Evolutionary conservation across 305 asterid species (phyloP), one percentile per base, ranked within the genome.

Genomic region (Fraxinus dipetala): DNA sequence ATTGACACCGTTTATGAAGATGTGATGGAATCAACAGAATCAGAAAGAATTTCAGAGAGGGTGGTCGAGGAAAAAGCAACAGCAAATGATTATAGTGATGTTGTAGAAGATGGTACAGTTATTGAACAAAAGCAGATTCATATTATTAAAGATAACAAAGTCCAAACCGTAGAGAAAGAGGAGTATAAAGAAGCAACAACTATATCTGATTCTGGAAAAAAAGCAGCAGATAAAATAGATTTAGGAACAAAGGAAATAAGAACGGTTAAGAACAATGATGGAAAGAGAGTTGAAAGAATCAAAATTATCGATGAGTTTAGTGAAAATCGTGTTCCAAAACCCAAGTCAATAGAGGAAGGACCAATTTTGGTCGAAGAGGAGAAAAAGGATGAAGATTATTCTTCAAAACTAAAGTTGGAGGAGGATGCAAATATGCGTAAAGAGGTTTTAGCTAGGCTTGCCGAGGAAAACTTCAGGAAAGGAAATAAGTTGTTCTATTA

Each of bases 401-500:
- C 86, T 85, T 86, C 86, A 72, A 88, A 86, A 86, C 84, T 91
- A 76, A 93, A 89, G 83, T 81, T 92, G 89, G 98, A 92, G 86
- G 85, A 86, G 81, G 94, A 93, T 85, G 91, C 85, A 79, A 85
- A 82, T 72, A 79, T 85, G 76, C 91, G 74, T 31, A 82, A 85
- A 78, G 92, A 88, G 79, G 88, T 87, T n/a, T 70, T 94, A 36
- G 88, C 86, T 82, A 92, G 87, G 88, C 96, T 96, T 82, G 91
- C 97, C 1, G 91, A 88, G 87, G 92, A 91, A 85, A 92, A 88
- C 79, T 85, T 90, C 76, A 85, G 70, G 89, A 89, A 85, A 85
- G 94, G 95, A 79, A 88, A 79, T 90, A 93, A 88, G 86, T 61
- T 93, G 76, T 96, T 96, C 87, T 87, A 85, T 83, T 92, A 90